These are phyloP conservation scores for Geotrichum phurueaensis DNA, from an alignment of 1,139 yeast genomes.

Conservation along the genomic window DNA sequence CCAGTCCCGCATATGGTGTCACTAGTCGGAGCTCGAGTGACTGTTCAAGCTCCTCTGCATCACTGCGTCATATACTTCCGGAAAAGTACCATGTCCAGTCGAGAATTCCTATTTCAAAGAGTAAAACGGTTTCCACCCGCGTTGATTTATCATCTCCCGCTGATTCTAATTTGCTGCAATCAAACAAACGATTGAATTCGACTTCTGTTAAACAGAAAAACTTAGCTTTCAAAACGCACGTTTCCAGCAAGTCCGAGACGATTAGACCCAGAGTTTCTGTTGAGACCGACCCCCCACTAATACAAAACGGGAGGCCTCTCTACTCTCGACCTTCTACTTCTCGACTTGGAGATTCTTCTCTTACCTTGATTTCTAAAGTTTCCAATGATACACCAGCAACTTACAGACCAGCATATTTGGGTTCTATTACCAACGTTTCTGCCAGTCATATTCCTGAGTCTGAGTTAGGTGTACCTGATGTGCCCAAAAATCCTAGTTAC, in stretches of 20 bases:
- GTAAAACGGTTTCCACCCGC: background rate
- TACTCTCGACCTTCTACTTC: background rate
- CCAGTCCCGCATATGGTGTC: background rate
- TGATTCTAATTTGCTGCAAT: background rate
- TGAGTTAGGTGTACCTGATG: background rate
- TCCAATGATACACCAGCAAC: background rate
- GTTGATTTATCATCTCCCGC: background rate
- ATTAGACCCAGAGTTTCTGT: background rate
- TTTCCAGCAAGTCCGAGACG: background rate
- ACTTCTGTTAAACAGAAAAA: background rate
- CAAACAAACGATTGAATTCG: background rate
- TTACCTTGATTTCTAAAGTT: background rate
- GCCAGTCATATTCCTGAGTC: background rate
- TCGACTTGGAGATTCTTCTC: background rate
- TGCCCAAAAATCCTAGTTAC: background rate
- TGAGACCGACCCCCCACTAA: background rate
- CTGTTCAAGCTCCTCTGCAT: background rate
- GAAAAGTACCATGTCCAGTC: background rate
- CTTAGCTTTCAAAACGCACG: background rate
- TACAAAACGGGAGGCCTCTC: constrained; percentile 3
- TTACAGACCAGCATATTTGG: background rate
- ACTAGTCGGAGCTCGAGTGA: background rate
- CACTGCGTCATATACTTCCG: background rate
- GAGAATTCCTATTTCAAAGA: background rate
- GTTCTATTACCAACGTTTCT: background rate